phyloP scores from a whole-genome alignment of 345 rosid species.

The Citrus inodora region DNA sequence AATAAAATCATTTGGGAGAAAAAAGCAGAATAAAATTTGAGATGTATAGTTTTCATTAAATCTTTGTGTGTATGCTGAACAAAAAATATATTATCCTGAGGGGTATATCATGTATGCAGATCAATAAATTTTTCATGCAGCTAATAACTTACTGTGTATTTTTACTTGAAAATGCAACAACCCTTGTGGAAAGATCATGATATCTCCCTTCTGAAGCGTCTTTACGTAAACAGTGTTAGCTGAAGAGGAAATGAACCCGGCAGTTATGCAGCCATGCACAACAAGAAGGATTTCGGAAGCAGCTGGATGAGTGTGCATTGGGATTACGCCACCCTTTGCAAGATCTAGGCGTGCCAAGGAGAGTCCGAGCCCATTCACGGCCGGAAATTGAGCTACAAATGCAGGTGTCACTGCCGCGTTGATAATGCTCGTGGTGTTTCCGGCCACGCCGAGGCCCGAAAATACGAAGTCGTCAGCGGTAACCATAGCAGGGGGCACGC shows the following conservation, averaged over 20 bases:
- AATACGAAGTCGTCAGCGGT: constrained; percentile 57
- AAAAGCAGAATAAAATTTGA: too few species aligned
- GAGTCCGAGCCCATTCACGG: constrained; percentile 68
- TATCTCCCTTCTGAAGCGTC: constrained; percentile 55
- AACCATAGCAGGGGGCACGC: constrained; percentile 44
- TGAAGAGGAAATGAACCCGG: constrained; percentile 71
- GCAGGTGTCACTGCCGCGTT: constrained; percentile 70
- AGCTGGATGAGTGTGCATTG: constrained; percentile 86
- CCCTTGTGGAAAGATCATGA: constrained; percentile 80
- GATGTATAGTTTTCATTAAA: too few species aligned
- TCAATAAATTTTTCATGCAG: too few species aligned
- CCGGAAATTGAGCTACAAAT: constrained; percentile 70
- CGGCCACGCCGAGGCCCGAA: constrained; percentile 46
- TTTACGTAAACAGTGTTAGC: constrained; percentile 42
- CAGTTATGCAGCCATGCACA: constrained; percentile 44
- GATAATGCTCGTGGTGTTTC: constrained; percentile 71
- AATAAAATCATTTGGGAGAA: too few species aligned
- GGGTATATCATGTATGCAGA: too few species aligned
- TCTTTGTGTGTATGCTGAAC: too few species aligned
- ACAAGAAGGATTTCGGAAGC: constrained; percentile 65
- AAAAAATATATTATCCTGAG: too few species aligned
- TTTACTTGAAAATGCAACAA: constrained; percentile 66
- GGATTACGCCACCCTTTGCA: constrained; percentile 69
- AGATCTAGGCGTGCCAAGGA: constrained; percentile 72
- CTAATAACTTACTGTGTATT: not conserved